Evolutionary conservation across 2,329 filamentous ascomycete genomes (phyloP).

Genomic region (Zasmidium angulare): DNA sequence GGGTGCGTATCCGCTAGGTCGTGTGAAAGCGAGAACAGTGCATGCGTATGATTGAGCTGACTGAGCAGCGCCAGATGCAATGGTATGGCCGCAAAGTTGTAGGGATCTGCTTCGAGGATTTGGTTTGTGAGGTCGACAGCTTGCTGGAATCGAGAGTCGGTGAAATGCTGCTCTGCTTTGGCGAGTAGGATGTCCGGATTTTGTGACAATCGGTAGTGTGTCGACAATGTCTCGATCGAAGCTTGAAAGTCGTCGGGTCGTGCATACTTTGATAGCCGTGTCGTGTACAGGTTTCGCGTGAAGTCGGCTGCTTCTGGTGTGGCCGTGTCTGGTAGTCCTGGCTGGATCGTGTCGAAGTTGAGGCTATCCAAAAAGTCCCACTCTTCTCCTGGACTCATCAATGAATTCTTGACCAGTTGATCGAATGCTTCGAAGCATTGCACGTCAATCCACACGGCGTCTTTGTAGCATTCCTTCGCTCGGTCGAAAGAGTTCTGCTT

Average conservation of each 20-base stretch:
- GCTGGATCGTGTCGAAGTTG: slow-evolving; percentile 80
- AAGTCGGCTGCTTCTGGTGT: slow-evolving; percentile 90
- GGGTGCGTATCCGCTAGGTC: slow-evolving; percentile 90
- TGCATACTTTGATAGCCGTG: slow-evolving; percentile 89
- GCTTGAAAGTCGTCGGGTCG: slow-evolving; percentile 79
- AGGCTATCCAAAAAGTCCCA: slow-evolving; percentile 85
- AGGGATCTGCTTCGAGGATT: slow-evolving; percentile 79
- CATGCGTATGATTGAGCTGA: slow-evolving; percentile 82
- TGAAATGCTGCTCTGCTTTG: slow-evolving; percentile 87
- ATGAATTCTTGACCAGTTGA: slow-evolving; percentile 92
- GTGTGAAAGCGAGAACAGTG: slow-evolving; percentile 87
- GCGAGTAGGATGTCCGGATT: slow-evolving; percentile 92
- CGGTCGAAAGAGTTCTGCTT: slow-evolving; percentile 97
- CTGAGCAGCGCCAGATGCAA: slow-evolving; percentile 88
- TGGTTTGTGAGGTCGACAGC: slow-evolving; percentile 80
- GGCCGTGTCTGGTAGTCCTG: slow-evolving; percentile 58
- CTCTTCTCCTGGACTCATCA: slow-evolving; percentile 87
- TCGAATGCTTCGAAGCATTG: slow-evolving; percentile 98
- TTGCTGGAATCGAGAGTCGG: slow-evolving; percentile 88
- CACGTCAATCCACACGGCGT: slow-evolving; percentile 92
- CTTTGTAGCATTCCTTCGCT: slow-evolving; percentile 97
- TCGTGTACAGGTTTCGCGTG: slow-evolving; percentile 94
- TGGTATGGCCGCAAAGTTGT: slow-evolving; percentile 86
- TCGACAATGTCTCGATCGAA: slow-evolving; percentile 86
- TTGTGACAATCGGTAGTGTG: slow-evolving; percentile 81